These are phyloP conservation scores for Talaromyces trachyspermus DNA, from an alignment of 495 filamentous ascomycete species.

Conservation along the genomic window DNA sequence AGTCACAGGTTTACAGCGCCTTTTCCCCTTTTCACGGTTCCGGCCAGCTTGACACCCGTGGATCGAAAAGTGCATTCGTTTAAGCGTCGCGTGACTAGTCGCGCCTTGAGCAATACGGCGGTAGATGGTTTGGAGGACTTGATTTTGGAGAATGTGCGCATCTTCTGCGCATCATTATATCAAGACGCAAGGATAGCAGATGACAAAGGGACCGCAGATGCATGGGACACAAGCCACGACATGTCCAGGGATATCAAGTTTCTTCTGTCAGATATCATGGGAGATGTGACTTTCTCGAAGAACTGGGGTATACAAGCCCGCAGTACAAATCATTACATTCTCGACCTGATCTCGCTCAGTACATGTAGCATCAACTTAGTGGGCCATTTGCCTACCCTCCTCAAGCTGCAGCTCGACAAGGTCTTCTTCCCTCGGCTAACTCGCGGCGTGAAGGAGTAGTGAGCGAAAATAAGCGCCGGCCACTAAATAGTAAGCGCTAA, in stretches of 20 bases:
- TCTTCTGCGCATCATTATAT: not conserved
- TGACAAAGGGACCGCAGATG: not conserved
- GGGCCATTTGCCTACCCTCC: not conserved
- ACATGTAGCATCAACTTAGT: not conserved
- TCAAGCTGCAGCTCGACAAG: not conserved
- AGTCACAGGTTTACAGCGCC: not conserved
- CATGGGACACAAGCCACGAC: not conserved
- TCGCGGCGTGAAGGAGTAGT: not conserved
- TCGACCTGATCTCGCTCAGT: not conserved
- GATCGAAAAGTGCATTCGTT: not conserved
- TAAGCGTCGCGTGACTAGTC: not conserved
- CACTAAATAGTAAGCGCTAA: too few relatives aligned
- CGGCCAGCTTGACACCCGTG: not conserved
- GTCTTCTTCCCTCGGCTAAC: not conserved
- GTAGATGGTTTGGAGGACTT: not conserved
- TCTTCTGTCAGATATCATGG: not conserved
- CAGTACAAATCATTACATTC: not conserved
- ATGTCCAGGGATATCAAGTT: not conserved
- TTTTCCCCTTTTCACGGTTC: not conserved
- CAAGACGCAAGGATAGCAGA: not conserved
- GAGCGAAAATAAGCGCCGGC: too few relatives aligned
- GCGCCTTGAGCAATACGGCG: not conserved
- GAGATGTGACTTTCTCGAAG: not conserved
- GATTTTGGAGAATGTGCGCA: not conserved
- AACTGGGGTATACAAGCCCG: not conserved